A percentile compares a stretch with the other conserved stretches of the same genome.
Conservation (phyloP, 1,284 basidiomycete genomes). For the Leccinum pachyderme region DNA sequence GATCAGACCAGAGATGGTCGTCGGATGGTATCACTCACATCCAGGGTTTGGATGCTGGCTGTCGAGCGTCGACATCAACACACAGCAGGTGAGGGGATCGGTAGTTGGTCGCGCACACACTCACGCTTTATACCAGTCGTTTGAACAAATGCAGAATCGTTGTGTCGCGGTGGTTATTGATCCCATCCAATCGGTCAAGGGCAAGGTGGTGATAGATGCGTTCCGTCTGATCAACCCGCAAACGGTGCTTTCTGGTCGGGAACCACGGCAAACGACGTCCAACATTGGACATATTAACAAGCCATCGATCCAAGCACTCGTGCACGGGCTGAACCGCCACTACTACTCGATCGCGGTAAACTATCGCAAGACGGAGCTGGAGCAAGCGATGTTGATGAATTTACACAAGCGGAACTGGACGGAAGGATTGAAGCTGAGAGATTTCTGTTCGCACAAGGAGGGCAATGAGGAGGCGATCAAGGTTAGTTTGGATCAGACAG, state of each 20-base stretch:
- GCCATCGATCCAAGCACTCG: slow-evolving; percentile 95
- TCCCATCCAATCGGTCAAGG: slow-evolving; percentile 98
- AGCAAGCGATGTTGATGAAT: slow-evolving; percentile 98
- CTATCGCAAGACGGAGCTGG: slow-evolving; percentile 94
- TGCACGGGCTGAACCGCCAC: slow-evolving; percentile 93
- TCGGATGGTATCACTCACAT: slow-evolving; percentile 99
- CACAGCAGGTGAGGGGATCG: slow-evolving; percentile 75
- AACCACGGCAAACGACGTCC: slow-evolving; percentile 95
- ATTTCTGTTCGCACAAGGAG: slow-evolving; percentile 85
- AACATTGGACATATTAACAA: slow-evolving; percentile 99
- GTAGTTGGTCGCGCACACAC: slow-evolving; percentile 8
- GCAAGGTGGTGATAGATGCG: slow-evolving; percentile 98
- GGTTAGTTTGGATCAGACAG: slow-evolving; percentile 45
- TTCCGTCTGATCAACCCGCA: slow-evolving; percentile 95
- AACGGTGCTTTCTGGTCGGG: slow-evolving; percentile 83
- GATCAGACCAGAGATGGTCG: slow-evolving; percentile 92
- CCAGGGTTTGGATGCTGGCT: slow-evolving; percentile 99
- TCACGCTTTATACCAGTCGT: slow-evolving; percentile 62
- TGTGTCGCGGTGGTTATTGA: slow-evolving; percentile 98
- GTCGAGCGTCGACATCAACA: slow-evolving; percentile 98
- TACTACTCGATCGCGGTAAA: slow-evolving; percentile 97
- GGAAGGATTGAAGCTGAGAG: slow-evolving; percentile 86
- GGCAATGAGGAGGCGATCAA: slow-evolving; percentile 90
- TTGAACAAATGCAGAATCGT: slow-evolving; percentile 92
- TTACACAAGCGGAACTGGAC: slow-evolving; percentile 98